These are phyloP conservation scores for Pezizomycotina sp. DNA, from an alignment of 2,329 filamentous ascomycete genomes.

Conservation along the genomic window DNA sequence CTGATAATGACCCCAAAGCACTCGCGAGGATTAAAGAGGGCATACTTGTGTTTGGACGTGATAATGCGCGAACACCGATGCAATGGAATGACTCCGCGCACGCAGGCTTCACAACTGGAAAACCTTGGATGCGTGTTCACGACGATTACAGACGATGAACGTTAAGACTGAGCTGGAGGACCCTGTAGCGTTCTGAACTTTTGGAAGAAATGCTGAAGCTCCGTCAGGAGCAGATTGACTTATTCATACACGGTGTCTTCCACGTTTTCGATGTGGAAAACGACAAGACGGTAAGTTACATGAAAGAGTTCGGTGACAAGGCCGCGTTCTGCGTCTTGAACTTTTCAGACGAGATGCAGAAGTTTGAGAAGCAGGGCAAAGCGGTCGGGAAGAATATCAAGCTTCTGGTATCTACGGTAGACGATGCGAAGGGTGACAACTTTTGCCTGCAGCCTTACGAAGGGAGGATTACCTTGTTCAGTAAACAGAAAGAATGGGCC, in stretches of 20 bases:
- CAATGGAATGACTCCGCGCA: background rate
- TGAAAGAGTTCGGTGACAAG: no score
- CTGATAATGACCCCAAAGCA: conserved; percentile 25
- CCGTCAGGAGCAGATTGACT: background rate
- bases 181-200: background rate
- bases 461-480: no score
- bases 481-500: no score
- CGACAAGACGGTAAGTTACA: no score
- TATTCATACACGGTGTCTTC: background rate
- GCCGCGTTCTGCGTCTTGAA: no score
- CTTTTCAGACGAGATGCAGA: no score
- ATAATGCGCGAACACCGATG: background rate
- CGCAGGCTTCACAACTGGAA: background rate
- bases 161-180: background rate
- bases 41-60: background rate
- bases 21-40: conserved; percentile 1
- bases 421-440: no score
- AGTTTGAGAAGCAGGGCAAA: no score
- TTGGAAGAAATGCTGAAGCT: background rate
- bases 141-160: background rate
- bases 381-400: no score
- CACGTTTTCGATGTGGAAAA: conserved; percentile 21
- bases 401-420: no score
- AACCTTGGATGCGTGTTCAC: conserved; percentile 20
- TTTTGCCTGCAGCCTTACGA: no score